Percentiles rank a stretch among this genome's conserved stretches.
Conservation (phyloP, 345 rosid species). For the Tarenaya hassleriana region DNA sequence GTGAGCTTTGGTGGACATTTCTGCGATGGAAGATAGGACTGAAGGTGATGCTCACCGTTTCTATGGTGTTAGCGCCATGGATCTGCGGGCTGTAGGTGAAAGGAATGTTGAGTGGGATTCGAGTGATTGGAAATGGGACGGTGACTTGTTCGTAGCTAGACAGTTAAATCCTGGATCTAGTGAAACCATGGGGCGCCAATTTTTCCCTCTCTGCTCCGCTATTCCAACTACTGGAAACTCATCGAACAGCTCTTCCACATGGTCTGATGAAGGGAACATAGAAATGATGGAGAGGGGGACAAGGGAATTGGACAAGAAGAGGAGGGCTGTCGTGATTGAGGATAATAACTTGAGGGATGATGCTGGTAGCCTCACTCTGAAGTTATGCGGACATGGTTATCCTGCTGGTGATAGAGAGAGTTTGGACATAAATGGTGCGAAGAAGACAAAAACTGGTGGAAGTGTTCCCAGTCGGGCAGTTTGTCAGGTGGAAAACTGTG, state of each 20-base stretch:
- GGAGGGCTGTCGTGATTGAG: slow-evolving; percentile 83
- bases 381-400: too few relatives aligned
- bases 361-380: slow-evolving; percentile 54
- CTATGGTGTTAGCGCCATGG: slow-evolving; percentile 40
- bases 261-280: slow-evolving; percentile 72
- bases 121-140: slow-evolving; percentile 99
- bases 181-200: slow-evolving; percentile 38
- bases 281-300: slow-evolving; percentile 57
- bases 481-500: slow-evolving; percentile 96
- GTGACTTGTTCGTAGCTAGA: slow-evolving; percentile 87
- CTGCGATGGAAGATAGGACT: slow-evolving; percentile 72
- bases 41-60: slow-evolving; percentile 53
- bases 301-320: too few relatives aligned
- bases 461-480: slow-evolving; percentile 52
- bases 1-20: too few relatives aligned
- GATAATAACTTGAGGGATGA: slow-evolving; percentile 40
- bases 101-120: slow-evolving; percentile 76
- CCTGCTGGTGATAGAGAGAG: slow-evolving; percentile 38
- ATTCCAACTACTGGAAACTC: slow-evolving; percentile 56
- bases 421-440: slow-evolving; percentile 44
- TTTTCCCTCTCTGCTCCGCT: too few relatives aligned
- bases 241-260: slow-evolving; percentile 70
- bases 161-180: slow-evolving; percentile 45
- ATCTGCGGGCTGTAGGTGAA: slow-evolving; percentile 49
- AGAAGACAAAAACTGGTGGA: slow-evolving; percentile 55